A percentile compares a stretch with the other conserved stretches of the same genome.
These are phyloP conservation scores for Rhizophlyctis rosea DNA, from an alignment of 192 early-diverging fungal genomes.

Conservation along the genomic window DNA sequence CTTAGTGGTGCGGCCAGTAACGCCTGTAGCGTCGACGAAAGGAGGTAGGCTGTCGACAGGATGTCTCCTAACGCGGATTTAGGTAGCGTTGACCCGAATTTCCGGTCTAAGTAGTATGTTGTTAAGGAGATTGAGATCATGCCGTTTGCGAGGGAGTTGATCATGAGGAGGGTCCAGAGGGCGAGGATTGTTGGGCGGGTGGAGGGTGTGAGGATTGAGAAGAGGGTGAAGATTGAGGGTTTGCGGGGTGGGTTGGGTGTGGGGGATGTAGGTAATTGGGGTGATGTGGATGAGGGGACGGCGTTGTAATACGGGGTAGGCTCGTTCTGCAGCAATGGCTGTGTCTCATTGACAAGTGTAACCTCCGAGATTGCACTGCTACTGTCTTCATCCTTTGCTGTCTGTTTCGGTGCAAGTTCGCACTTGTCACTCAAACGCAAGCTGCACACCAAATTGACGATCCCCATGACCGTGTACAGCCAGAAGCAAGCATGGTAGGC, in stretches of 20 bases:
- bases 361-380: no score
- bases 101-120: neutral
- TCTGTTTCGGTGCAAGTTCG: no score
- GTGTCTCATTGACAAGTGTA: no score
- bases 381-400: no score
- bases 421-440: no score
- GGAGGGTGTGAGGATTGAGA: neutral
- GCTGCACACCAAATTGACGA: no score
- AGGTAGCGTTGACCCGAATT: neutral
- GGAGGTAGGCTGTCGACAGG: neutral
- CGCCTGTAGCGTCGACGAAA: neutral
- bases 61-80: neutral
- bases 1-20: neutral
- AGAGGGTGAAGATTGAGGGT: neutral
- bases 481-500: no score
- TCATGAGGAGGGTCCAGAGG: neutral
- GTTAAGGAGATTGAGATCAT: neutral
- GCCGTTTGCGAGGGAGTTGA: neutral
- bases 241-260: neutral
- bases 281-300: no score
- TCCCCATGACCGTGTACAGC: no score
- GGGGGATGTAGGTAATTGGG: neutral
- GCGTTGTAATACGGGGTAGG: no score
- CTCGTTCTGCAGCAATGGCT: no score
- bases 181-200: neutral